phyloP scores from a whole-genome alignment of 1,139 yeast genomes.

The Protomyces lactucae-debilis region DNA sequence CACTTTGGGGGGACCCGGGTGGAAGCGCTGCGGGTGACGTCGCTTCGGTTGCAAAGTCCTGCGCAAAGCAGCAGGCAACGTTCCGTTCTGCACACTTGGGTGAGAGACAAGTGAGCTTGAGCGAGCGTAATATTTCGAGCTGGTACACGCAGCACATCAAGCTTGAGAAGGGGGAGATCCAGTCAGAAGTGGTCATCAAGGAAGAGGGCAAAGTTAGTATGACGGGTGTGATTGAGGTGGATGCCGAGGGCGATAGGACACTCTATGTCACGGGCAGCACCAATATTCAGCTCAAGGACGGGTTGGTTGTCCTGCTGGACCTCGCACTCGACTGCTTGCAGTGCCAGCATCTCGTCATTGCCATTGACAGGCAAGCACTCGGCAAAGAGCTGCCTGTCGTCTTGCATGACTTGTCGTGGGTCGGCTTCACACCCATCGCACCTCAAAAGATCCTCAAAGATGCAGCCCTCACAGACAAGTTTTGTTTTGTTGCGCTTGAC shows the following conservation, averaged over 20 bases:
- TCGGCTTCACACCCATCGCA: slow-evolving; percentile 9
- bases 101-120: slow-evolving; percentile 10
- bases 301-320: slow-evolving; percentile 14
- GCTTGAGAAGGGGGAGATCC: slow-evolving; percentile 2
- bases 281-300: slow-evolving; percentile 18
- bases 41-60: slow-evolving; percentile 12
- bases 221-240: slow-evolving; percentile 13
- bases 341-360: slow-evolving; percentile 18
- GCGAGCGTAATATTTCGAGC: background rate
- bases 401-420: slow-evolving; percentile 19
- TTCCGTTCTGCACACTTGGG: background rate
- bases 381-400: background rate
- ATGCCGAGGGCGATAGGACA: slow-evolving; percentile 9
- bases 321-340: slow-evolving; percentile 13
- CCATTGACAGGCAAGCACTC: background rate
- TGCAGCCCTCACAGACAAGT: background rate
- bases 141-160: slow-evolving; percentile 11
- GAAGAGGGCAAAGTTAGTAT: slow-evolving; percentile 16
- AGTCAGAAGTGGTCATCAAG: slow-evolving; percentile 18
- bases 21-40: slow-evolving; percentile 27
- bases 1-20: slow-evolving; percentile 12
- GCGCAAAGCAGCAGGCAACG: slow-evolving; percentile 24
- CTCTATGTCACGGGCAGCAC: slow-evolving; percentile 13
- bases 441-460: slow-evolving; percentile 10
- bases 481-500: slow-evolving; percentile 12